Conservation (phyloP, 352 stramenopile genomes). For the Elongisporangium senticosum region DNA sequence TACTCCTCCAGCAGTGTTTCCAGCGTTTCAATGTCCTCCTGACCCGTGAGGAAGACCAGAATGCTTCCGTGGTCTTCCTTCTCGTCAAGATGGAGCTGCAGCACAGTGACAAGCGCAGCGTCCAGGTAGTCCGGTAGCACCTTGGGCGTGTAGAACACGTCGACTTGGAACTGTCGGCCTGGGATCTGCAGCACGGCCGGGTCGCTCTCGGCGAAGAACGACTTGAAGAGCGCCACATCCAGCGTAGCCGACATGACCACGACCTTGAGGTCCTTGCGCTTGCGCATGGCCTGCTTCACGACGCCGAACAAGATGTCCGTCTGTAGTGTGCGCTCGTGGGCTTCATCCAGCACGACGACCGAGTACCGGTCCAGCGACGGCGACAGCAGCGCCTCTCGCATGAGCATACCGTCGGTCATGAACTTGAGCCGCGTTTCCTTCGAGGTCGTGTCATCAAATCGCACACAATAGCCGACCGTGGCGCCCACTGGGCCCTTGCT, state of each 20-base stretch:
- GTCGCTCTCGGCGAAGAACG: constrained; percentile 90
- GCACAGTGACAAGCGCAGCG: constrained; percentile 75
- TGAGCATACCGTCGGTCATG: constrained; percentile 89
- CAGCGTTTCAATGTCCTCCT: constrained; percentile 95
- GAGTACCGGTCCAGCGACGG: constrained; percentile 74
- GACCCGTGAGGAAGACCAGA: constrained; percentile 93
- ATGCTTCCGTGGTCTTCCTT: constrained; percentile 82
- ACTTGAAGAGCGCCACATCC: constrained; percentile 90
- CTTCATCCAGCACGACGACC: constrained; percentile 85
- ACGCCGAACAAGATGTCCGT: constrained; percentile 91
- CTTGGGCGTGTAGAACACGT: constrained; percentile 87
- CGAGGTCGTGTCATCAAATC: constrained; percentile 92
- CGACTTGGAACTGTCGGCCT: constrained; percentile 85
- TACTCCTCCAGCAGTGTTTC: constrained; percentile 84
- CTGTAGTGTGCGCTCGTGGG: constrained; percentile 81
- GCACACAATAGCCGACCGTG: constrained; percentile 90
- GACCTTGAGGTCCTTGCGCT: constrained; percentile 87
- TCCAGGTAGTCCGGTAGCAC: constrained; percentile 89
- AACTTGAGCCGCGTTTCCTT: constrained; percentile 92
- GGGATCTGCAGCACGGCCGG: constrained; percentile 83
- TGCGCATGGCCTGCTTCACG: constrained; percentile 76
- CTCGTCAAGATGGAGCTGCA: constrained; percentile 89
- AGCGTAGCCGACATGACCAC: constrained; percentile 99
- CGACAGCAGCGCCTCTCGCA: constrained; percentile 82
- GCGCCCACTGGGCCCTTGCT: constrained; percentile 40